phyloP scores from a whole-genome alignment of 148 eudicot species.

The Rhododendron ferrugineum region DNA sequence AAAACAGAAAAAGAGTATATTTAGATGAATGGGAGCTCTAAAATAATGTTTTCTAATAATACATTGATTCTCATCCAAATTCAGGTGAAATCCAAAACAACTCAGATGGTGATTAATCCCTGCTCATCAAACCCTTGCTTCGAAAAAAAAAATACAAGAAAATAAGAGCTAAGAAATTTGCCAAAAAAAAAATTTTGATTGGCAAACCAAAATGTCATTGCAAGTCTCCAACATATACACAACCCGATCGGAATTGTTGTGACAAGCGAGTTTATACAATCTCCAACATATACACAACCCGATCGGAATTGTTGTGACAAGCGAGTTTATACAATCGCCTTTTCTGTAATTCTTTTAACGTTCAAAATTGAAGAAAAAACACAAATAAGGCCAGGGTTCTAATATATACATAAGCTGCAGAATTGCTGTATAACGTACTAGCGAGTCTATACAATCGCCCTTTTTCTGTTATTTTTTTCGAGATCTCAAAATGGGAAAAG shows the following conservation, averaged over 20 bases:
- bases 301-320: not conserved
- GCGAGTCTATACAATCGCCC: not conserved
- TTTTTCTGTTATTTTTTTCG: not conserved
- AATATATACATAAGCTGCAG: not conserved
- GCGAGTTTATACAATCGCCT: not conserved
- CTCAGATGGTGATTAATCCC: not conserved
- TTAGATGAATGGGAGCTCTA: not conserved
- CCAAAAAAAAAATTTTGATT: not conserved
- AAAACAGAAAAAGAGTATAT: no score
- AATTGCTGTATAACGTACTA: not conserved
- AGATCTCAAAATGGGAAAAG: constrained; percentile 58
- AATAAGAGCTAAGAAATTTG: not conserved
- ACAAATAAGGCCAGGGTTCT: not conserved
- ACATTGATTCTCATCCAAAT: not conserved
- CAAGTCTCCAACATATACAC: not conserved
- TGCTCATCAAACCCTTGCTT: not conserved
- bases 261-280: not conserved
- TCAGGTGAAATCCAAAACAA: not conserved
- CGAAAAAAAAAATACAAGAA: not conserved
- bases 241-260: not conserved
- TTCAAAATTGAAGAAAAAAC: not conserved
- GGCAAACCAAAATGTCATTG: not conserved
- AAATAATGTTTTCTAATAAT: no score
- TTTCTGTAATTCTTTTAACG: not conserved
- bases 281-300: not conserved